phyloP scores from a whole-genome alignment of 2,329 filamentous ascomycete species.

The Phyllosticta paracitricarpa region DNA sequence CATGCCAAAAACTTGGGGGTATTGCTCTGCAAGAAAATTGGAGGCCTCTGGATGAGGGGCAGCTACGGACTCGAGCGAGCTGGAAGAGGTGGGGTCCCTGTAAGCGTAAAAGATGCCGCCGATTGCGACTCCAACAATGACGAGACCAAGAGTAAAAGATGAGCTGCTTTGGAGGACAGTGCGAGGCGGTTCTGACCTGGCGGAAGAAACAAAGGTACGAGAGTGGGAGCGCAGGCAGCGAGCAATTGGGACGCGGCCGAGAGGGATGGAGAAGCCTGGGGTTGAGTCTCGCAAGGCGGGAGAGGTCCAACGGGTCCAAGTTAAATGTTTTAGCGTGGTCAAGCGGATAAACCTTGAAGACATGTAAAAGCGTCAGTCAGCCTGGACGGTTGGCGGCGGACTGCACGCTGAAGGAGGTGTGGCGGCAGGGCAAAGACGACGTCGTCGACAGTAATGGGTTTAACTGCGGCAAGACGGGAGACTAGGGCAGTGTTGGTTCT shows the following conservation, averaged over 20 bases:
- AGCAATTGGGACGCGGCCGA: neutral
- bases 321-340: neutral
- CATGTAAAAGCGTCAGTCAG: neutral
- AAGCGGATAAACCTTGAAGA: neutral
- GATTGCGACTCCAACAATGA: conserved; percentile 24
- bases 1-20: neutral
- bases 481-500: neutral
- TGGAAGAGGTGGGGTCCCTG: conserved; percentile 12
- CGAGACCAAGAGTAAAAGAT: conserved; percentile 18
- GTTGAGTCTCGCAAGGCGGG: neutral
- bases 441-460: neutral
- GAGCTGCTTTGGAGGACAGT: conserved; percentile 15
- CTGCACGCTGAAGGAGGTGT: neutral
- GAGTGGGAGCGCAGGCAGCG: neutral
- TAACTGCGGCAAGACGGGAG: neutral
- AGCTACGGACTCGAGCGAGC: conserved; percentile 1
- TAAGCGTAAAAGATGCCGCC: conserved; percentile 21
- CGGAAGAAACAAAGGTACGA: neutral
- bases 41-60: neutral
- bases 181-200: neutral
- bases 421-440: neutral
- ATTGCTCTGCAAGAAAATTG: neutral
- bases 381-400: neutral
- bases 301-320: neutral
- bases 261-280: neutral